A percentile compares a stretch with the other conserved stretches of the same genome.
Evolutionary conservation across 306 rosid genomes (phyloP).

Genomic region (Sophora flavescens): DNA sequence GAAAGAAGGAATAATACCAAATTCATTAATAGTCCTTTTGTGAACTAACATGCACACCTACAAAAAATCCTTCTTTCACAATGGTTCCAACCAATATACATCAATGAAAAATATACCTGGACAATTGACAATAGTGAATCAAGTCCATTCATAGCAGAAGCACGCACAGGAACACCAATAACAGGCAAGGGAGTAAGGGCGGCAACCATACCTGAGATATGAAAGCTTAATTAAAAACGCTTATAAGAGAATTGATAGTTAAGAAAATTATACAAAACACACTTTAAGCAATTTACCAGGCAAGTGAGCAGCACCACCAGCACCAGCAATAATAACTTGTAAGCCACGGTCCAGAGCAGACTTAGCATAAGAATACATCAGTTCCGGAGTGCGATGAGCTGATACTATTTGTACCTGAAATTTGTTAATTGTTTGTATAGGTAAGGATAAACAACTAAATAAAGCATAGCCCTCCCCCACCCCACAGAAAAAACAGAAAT

Average conservation of each 20-base stretch:
- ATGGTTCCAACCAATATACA: neutral
- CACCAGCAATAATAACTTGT: constrained; percentile 92
- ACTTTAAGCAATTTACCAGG: constrained; percentile 63
- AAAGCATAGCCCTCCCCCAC: neutral
- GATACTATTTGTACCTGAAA: constrained; percentile 87
- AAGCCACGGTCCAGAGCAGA: constrained; percentile 78
- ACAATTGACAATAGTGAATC: constrained; percentile 91
- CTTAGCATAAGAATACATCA: constrained; percentile 80
- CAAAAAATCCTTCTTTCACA: neutral
- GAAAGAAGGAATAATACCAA: neutral
- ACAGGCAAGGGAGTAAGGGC: constrained; percentile 84
- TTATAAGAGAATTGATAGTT: constrained; percentile 10
- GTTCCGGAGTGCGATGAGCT: constrained; percentile 88
- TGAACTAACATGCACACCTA: too few relatives aligned
- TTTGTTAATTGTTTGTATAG: neutral
- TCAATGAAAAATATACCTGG: constrained; percentile 62
- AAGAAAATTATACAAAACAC: constrained; percentile 12
- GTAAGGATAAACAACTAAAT: constrained; percentile 30
- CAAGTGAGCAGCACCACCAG: constrained; percentile 97
- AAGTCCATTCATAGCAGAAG: constrained; percentile 77
- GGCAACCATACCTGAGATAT: constrained; percentile 88
- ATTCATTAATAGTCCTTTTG: neutral
- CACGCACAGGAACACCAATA: constrained; percentile 92
- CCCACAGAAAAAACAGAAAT: neutral
- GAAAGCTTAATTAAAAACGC: constrained; percentile 30